These are phyloP conservation scores for Botrytis pseudocinerea DNA, from an alignment of 2,329 filamentous ascomycete genomes.

Conservation along the genomic window DNA sequence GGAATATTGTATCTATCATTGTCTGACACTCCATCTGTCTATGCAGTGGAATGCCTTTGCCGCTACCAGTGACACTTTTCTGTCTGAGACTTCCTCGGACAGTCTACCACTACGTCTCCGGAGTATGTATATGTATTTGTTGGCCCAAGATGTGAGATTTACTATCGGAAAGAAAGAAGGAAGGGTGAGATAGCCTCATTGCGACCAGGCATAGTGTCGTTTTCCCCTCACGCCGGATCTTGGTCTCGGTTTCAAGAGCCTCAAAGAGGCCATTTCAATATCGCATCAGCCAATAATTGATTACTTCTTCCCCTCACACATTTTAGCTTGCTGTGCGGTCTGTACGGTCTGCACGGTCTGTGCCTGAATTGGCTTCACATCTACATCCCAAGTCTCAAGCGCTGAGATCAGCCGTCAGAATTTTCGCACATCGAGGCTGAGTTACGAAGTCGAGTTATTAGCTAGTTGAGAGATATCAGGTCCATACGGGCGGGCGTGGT, in stretches of 20 bases:
- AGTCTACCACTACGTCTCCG: not conserved
- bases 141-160: not conserved
- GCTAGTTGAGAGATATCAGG: no score
- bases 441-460: not conserved
- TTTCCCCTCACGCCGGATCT: not conserved
- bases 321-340: not conserved
- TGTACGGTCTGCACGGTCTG: not conserved
- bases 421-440: not conserved
- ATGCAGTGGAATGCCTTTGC: not conserved
- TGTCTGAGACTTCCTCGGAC: not conserved
- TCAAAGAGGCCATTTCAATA: not conserved
- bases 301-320: not conserved
- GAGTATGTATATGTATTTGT: not conserved
- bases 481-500: no score
- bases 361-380: not conserved
- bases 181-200: not conserved
- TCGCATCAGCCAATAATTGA: not conserved
- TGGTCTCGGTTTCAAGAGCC: not conserved
- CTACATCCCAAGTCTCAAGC: constrained; percentile 8
- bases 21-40: not conserved
- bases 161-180: not conserved
- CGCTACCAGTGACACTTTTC: not conserved
- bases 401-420: not conserved
- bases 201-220: not conserved
- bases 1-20: not conserved